Conservation (phyloP, 2,329 filamentous ascomycete genomes). For the Trichophyton rubrum region DNA sequence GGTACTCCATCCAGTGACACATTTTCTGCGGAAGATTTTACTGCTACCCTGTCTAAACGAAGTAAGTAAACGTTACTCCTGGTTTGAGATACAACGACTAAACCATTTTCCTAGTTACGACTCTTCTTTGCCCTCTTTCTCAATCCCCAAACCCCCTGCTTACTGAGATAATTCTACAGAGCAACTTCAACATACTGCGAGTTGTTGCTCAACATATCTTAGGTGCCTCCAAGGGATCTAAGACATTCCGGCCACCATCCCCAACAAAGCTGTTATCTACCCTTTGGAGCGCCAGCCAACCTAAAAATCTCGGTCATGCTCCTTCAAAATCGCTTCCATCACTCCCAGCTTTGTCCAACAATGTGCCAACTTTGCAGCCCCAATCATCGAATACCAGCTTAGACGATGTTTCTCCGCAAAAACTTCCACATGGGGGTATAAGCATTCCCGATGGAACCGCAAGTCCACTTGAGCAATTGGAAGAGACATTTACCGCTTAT, state of each 20-base stretch:
- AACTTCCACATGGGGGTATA: slow-evolving; percentile 36
- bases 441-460: slow-evolving; percentile 39
- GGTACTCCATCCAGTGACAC: slow-evolving; percentile 63
- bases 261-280: slow-evolving; percentile 83
- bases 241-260: slow-evolving; percentile 63
- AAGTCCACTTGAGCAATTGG: slow-evolving; percentile 59
- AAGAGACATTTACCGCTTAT: slow-evolving; percentile 76
- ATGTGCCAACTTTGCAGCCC: slow-evolving; percentile 28
- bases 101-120: slow-evolving; percentile 44
- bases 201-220: slow-evolving; percentile 53
- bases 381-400: slow-evolving; percentile 32
- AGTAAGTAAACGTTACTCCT: slow-evolving; percentile 38
- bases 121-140: slow-evolving; percentile 59
- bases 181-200: slow-evolving; percentile 65
- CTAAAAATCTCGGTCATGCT: slow-evolving; percentile 23
- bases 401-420: slow-evolving; percentile 11
- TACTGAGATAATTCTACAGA: slow-evolving; percentile 56
- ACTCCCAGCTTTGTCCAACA: slow-evolving; percentile 29
- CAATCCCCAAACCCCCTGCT: slow-evolving; percentile 40
- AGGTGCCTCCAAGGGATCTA: slow-evolving; percentile 46
- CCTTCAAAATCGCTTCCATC: slow-evolving; percentile 25
- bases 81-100: neutral
- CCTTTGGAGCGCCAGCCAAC: slow-evolving; percentile 52
- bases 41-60: slow-evolving; percentile 61
- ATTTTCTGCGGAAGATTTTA: slow-evolving; percentile 57